Conservation (phyloP, 2,329 filamentous ascomycete genomes). For the Ophiocordyceps polyrhachis-furcata region DNA sequence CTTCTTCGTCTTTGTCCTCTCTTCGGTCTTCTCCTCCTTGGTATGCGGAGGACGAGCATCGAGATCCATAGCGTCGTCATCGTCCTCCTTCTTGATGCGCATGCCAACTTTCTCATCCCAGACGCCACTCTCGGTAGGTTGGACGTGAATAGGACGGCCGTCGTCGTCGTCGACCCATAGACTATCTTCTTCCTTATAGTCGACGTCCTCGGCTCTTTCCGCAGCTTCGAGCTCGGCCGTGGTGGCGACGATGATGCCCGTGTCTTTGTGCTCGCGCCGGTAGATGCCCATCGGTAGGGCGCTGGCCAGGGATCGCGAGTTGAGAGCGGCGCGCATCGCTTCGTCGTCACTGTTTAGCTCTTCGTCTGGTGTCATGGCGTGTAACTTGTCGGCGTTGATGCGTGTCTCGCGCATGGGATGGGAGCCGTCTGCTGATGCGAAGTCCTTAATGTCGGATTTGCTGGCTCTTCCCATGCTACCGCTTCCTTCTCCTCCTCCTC, state of each 20-base stretch:
- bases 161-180: conserved; percentile 23
- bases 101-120: conserved; percentile 24
- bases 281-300: conserved; percentile 37
- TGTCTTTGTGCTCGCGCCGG: conserved; percentile 33
- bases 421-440: conserved; percentile 14
- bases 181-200: conserved; percentile 21
- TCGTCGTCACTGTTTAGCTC: conserved; percentile 27
- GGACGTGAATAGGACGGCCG: conserved; percentile 9
- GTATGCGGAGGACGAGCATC: conserved; percentile 8
- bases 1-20: conserved; percentile 5
- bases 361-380: conserved; percentile 22
- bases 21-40: conserved; percentile 7
- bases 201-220: conserved; percentile 20
- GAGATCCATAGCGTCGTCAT: conserved; percentile 18
- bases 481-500: conserved; percentile 6
- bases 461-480: conserved; percentile 10
- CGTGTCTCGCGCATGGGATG: conserved; percentile 20
- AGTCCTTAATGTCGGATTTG: conserved; percentile 20
- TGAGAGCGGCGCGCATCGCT: conserved; percentile 18
- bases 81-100: conserved; percentile 26
- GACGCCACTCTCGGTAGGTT: conserved; percentile 19
- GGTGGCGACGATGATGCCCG: conserved; percentile 33
- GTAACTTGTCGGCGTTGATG: conserved; percentile 39
- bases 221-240: conserved; percentile 38
- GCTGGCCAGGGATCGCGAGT: conserved; percentile 9